Conservation (phyloP, 192 early-diverging fungal species). For the Rhizophlyctis rosea region DNA sequence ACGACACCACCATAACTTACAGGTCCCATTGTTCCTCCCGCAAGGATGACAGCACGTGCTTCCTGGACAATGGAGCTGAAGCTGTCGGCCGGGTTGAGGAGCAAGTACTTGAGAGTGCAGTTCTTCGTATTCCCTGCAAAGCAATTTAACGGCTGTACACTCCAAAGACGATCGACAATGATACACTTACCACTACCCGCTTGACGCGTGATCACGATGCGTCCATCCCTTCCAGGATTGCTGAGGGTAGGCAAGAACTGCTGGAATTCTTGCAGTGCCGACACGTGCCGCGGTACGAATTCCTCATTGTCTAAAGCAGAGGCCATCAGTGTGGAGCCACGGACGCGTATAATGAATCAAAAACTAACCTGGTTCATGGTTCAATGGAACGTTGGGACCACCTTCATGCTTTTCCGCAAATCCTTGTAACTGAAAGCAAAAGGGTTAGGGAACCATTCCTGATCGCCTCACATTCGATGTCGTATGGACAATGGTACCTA, state of each 20-base stretch:
- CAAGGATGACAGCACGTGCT: constrained; percentile 77
- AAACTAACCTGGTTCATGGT: not conserved
- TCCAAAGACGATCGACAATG: not conserved
- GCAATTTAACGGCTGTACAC: not conserved
- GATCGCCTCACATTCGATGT: no score
- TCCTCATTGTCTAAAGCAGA: constrained; percentile 3
- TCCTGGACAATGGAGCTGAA: constrained; percentile 77
- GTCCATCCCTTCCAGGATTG: constrained; percentile 67
- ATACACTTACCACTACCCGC: no score
- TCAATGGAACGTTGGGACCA: not conserved
- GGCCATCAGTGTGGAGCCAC: no score
- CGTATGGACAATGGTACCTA: constrained; percentile 20
- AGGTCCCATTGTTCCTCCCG: constrained; percentile 93
- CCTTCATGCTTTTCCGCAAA: constrained; percentile 37
- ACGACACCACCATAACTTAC: constrained; percentile 29
- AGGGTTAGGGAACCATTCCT: no score
- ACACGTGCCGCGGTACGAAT: constrained; percentile 26
- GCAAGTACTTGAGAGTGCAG: constrained; percentile 71
- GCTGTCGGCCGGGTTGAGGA: constrained; percentile 77
- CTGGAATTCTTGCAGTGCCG: constrained; percentile 30
- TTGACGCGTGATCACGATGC: constrained; percentile 54
- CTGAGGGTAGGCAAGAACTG: constrained; percentile 28
- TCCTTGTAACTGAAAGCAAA: constrained; percentile 45
- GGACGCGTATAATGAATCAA: not conserved
- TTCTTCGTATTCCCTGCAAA: constrained; percentile 10